A percentile compares a stretch with the other conserved stretches of the same genome.
Evolutionary conservation across 345 rosid species (phyloP).

Genomic region (Anastatica hierochuntica): DNA sequence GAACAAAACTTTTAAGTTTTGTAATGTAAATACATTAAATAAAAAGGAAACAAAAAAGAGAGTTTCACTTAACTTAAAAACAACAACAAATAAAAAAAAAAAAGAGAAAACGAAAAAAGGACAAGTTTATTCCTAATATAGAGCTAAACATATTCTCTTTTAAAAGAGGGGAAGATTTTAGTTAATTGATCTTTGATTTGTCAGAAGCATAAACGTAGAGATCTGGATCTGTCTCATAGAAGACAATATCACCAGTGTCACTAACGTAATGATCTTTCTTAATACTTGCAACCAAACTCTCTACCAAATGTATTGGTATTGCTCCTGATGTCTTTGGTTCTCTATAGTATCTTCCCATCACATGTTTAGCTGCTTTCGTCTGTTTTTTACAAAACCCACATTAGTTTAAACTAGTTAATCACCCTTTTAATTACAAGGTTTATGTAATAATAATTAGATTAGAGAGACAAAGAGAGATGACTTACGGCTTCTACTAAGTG

Average conservation of each 20-base stretch:
- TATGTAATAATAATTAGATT: too few species aligned
- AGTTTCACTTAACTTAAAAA: constrained; percentile 9
- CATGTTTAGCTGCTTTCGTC: constrained; percentile 68
- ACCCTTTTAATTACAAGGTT: background rate
- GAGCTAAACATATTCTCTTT: too few species aligned
- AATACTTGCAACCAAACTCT: constrained; percentile 44
- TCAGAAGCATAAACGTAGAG: constrained; percentile 28
- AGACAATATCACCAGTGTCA: constrained; percentile 64
- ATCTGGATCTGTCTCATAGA: constrained; percentile 50
- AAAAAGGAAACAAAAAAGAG: background rate
- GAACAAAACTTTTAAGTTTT: constrained; percentile 1
- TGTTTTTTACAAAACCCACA: constrained; percentile 4
- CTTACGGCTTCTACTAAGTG: constrained; percentile 69
- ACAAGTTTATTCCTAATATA: constrained; percentile 21
- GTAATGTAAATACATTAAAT: constrained; percentile 22
- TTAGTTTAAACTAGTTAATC: background rate
- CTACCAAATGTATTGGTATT: constrained; percentile 55
- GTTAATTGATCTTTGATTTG: constrained; percentile 20
- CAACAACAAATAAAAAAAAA: background rate
- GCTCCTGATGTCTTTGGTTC: constrained; percentile 66
- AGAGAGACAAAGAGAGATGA: background rate
- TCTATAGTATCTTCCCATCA: constrained; percentile 73
- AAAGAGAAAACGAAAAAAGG: background rate
- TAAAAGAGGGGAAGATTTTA: background rate
- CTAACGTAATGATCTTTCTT: constrained; percentile 66